Conservation (phyloP, 495 filamentous ascomycete species). For the Penicillium steckii region DNA sequence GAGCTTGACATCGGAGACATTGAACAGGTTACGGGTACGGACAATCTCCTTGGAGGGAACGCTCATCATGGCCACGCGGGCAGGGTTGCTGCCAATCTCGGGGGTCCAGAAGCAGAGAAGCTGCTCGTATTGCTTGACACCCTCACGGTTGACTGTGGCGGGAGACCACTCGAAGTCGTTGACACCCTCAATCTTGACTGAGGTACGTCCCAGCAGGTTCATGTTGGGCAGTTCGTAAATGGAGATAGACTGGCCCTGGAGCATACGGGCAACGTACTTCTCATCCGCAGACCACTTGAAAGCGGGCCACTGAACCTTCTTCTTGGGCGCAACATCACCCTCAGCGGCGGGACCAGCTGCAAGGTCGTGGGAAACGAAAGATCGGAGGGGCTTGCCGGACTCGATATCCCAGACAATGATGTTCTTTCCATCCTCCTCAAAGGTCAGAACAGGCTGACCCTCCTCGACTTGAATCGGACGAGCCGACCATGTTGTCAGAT, state of each 20-base stretch:
- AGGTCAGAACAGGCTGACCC: conserved; percentile 67
- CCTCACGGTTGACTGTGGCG: conserved; percentile 71
- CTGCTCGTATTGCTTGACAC: conserved; percentile 87
- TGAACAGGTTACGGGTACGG: conserved; percentile 93
- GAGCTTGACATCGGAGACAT: conserved; percentile 93
- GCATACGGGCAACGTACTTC: conserved; percentile 92
- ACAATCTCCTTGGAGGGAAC: conserved; percentile 92
- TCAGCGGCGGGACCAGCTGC: conserved; percentile 56
- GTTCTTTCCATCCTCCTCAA: conserved; percentile 97
- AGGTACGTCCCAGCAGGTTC: conserved; percentile 83
- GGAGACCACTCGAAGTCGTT: conserved; percentile 99
- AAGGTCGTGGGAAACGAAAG: conserved; percentile 82
- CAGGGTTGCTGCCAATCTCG: conserved; percentile 97
- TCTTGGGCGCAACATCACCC: conserved; percentile 69
- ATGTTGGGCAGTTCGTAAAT: conserved; percentile 93
- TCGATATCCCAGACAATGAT: conserved; percentile 98
- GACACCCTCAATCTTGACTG: conserved; percentile 92
- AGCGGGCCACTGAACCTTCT: conserved; percentile 95
- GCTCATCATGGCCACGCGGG: conserved; percentile 93
- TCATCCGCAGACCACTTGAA: conserved; percentile 99
- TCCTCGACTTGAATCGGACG: conserved; percentile 88
- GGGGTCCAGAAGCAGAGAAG: conserved; percentile 98
- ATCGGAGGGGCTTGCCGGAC: conserved; percentile 84
- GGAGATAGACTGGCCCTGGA: conserved; percentile 82
- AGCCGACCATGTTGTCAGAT: conserved; percentile 94